Evolutionary conservation across 352 stramenopile genomes (phyloP), one percentile per base, ranked within the genome.

Genomic region (Pythium dissimile): DNA sequence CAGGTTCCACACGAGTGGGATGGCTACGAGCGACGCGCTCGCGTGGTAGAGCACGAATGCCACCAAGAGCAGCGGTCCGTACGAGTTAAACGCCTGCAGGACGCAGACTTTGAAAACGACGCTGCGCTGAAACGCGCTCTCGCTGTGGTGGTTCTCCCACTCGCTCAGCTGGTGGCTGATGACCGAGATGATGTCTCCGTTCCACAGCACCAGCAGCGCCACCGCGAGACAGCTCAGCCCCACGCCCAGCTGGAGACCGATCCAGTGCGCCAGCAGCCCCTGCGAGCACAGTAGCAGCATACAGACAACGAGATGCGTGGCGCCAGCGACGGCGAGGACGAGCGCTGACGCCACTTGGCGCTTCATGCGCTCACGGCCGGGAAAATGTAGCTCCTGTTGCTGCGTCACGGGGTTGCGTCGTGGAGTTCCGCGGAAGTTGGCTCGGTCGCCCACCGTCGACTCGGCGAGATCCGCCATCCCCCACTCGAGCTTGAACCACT

Each of bases 401-500:
- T 67, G 64, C 0, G 66, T 73, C 20, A 70, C 28, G 10, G 72
- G 62, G 50, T 80, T 66, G 1, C 49, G 59, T 2, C 63, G 53
- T 21, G n/a, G 38, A 5, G 54, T 45, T 23, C 74, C 63, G n/a
- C 50, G 62, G 23, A 73, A 76, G 15, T 63, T 69, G 9, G 61
- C 41, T 8, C 62, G 75, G 5, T 73, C 55, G 20, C 71, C 32
- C 35, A 2, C 4, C 37, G 2, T 62, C 3, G 6, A 66, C 10
- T 34, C 26, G 13, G 32, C 21, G 16, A 63, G 20, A 6, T 47
- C 48, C 13, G 46, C 42, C 28, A 73, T 73, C 3, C 76, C 77
- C 80, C 80, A 90, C 59, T 84, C 64, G 16, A 90, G 77, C 26
- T 77, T 66, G 27, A 77, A 79, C 76, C 75, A 82, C 7, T 77